Evolutionary conservation across 208 protist genomes (phyloP).

Genomic region (Tritrichomonas foetus): DNA sequence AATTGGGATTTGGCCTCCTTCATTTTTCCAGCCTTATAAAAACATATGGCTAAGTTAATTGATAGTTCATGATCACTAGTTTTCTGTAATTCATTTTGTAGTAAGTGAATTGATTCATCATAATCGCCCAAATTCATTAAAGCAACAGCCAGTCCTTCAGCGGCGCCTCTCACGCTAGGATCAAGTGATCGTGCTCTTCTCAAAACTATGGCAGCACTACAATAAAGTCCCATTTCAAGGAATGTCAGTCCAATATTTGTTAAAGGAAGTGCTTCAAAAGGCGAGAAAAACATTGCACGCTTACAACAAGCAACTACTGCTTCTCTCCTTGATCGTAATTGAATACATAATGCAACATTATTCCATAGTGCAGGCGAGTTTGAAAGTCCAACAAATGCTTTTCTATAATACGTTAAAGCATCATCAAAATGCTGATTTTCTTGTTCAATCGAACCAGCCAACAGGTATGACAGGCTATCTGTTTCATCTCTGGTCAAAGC

Average conservation of each 20-base stretch:
- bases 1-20: background rate
- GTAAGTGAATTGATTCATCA: background rate
- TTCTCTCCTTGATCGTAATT: background rate
- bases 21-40: background rate
- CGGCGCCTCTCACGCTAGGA: background rate
- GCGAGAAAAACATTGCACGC: background rate
- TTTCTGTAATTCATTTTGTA: background rate
- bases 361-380: conserved; percentile 10
- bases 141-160: background rate
- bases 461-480: background rate
- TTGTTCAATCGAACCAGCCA: background rate
- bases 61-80: background rate
- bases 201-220: background rate
- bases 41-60: conserved; percentile 12
- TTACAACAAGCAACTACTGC: background rate
- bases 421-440: background rate
- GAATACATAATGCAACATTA: background rate
- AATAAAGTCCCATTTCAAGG: background rate
- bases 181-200: background rate
- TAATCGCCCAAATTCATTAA: conserved; percentile 33
- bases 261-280: background rate
- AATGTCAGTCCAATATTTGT: background rate
- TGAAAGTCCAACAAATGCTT: background rate
- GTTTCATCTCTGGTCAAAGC: background rate
- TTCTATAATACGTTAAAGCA: background rate